Conservation (phyloP, 2,329 filamentous ascomycete species). For the Diplocarpon rosae region DNA sequence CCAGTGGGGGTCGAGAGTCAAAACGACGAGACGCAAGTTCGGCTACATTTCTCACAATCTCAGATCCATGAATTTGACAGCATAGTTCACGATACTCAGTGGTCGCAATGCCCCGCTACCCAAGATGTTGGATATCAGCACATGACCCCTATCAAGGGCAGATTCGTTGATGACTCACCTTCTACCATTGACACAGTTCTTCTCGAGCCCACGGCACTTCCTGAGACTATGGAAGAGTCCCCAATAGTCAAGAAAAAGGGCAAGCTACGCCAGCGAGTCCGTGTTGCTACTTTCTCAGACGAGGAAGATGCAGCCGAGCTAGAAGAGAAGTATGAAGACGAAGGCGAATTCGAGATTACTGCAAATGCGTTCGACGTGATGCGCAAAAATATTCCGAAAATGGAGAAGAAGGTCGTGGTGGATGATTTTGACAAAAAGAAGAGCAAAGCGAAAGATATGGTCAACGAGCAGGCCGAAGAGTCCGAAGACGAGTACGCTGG, state of each 20-base stretch:
- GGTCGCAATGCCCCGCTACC: constrained; percentile 60
- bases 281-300: constrained; percentile 33
- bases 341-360: constrained; percentile 29
- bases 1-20: constrained; percentile 25
- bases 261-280: constrained; percentile 38
- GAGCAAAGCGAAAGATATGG: constrained; percentile 74
- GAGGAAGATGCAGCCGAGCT: constrained; percentile 20
- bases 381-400: constrained; percentile 52
- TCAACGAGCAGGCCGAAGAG: constrained; percentile 91
- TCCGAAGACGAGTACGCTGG: constrained; percentile 98
- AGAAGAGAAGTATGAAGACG: constrained; percentile 19
- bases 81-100: constrained; percentile 47
- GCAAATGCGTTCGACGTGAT: constrained; percentile 40
- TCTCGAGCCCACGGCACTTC: constrained; percentile 27
- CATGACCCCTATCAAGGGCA: constrained; percentile 57
- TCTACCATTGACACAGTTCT: constrained; percentile 65
- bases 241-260: constrained; percentile 53
- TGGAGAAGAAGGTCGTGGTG: constrained; percentile 36
- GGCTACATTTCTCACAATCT: constrained; percentile 48
- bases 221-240: constrained; percentile 44
- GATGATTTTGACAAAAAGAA: constrained; percentile 70
- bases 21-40: constrained; percentile 29
- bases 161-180: constrained; percentile 52
- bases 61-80: constrained; percentile 49
- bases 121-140: constrained; percentile 71